Percentiles rank a stretch among this genome's conserved stretches.
phyloP scores from a whole-genome alignment of 768 basidiomycete species.

The Ramaria rubella region DNA sequence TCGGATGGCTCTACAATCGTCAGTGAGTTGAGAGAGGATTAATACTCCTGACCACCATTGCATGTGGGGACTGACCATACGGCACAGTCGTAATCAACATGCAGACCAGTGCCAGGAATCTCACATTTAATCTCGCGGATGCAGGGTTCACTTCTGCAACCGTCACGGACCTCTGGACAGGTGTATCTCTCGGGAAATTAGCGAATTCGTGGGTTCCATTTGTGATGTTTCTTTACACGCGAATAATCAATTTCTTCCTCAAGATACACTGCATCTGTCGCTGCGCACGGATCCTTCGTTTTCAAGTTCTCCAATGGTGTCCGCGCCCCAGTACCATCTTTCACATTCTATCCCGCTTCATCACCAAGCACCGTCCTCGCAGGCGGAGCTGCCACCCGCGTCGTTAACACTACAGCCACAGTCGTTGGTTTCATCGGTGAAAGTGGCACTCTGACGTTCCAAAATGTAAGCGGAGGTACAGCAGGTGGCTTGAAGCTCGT shows the following conservation, averaged over 20 bases:
- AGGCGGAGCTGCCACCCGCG: conserved; percentile 33
- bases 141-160: conserved; percentile 37
- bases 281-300: conserved; percentile 24
- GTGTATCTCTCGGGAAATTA: conserved; percentile 31
- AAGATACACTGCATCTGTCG: conserved; percentile 30
- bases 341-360: conserved; percentile 29
- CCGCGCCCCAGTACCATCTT: conserved; percentile 21
- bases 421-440: conserved; percentile 36
- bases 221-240: not conserved
- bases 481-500: conserved; percentile 38
- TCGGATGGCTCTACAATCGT: conserved; percentile 42
- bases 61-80: too few species aligned
- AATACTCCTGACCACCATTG: not conserved
- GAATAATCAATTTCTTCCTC: not conserved
- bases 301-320: conserved; percentile 32
- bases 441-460: conserved; percentile 39
- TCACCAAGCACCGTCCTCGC: conserved; percentile 29
- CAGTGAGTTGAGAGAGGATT: conserved; percentile 22
- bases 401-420: conserved; percentile 30
- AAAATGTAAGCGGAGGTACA: conserved; percentile 35
- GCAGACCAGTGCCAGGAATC: conserved; percentile 32
- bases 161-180: conserved; percentile 36
- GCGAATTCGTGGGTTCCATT: conserved; percentile 28
- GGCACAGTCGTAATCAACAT: conserved; percentile 45
- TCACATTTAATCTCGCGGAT: conserved; percentile 38